phyloP scores from a whole-genome alignment of 768 basidiomycete genomes.

The Steccherinum ochraceum region DNA sequence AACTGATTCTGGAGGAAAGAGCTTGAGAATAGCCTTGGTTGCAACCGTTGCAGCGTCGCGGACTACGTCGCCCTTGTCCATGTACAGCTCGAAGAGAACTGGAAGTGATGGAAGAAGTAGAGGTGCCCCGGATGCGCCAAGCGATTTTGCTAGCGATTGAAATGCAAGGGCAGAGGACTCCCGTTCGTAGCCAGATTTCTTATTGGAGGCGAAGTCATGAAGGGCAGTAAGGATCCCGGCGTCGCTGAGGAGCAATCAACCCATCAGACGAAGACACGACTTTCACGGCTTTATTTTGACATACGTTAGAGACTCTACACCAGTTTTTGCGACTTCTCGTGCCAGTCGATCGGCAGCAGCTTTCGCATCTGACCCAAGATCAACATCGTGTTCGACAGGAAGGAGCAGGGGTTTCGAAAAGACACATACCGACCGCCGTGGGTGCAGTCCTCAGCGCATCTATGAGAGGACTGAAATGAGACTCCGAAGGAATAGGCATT shows the following conservation, averaged over 20 bases:
- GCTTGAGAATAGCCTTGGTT: constrained; percentile 77
- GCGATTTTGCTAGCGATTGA: constrained; percentile 61
- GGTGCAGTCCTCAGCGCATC: constrained; percentile 31
- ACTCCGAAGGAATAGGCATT: constrained; percentile 36
- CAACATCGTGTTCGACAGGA: neutral
- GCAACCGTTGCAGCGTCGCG: constrained; percentile 74
- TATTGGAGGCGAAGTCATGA: constrained; percentile 67
- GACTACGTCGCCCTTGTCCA: constrained; percentile 94
- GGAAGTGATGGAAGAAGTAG: constrained; percentile 74
- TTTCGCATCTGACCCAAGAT: constrained; percentile 59
- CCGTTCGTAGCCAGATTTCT: constrained; percentile 84
- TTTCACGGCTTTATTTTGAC: constrained; percentile 19
- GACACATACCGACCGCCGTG: constrained; percentile 29
- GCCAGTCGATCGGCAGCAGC: constrained; percentile 78
- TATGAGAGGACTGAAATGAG: constrained; percentile 41
- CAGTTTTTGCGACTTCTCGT: constrained; percentile 58
- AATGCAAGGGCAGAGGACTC: constrained; percentile 82
- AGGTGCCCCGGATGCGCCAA: constrained; percentile 69
- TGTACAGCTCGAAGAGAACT: constrained; percentile 73
- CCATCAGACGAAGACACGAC: neutral
- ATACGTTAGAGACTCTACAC: constrained; percentile 57
- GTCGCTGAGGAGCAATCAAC: constrained; percentile 42
- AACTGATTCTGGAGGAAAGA: constrained; percentile 79
- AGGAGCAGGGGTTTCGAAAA: neutral
- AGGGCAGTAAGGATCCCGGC: constrained; percentile 55